These are phyloP conservation scores for Schwanniomyces pseudopolymorphus DNA, from an alignment of 805 yeast genomes.

Conservation along the genomic window DNA sequence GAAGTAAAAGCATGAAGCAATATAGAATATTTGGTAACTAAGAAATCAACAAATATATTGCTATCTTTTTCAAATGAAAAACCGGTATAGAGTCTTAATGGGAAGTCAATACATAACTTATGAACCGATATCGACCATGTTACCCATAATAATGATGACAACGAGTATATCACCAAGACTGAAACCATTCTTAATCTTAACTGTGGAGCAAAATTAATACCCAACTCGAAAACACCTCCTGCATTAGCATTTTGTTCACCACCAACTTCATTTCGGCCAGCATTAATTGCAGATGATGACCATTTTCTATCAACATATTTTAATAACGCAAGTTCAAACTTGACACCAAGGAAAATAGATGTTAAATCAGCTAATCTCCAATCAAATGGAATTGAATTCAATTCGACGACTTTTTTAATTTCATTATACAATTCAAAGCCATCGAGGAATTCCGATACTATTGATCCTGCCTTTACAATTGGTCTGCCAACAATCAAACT, in stretches of 20 bases:
- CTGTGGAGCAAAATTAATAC: conserved; percentile 2
- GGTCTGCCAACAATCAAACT: conserved; percentile 33
- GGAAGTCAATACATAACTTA: conserved; percentile 19
- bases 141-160: conserved; percentile 13
- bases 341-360: conserved; percentile 19
- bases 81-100: conserved; percentile 10
- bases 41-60: conserved; percentile 5
- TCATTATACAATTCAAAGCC: background rate
- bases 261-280: conserved; percentile 13
- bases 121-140: conserved; percentile 21
- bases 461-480: conserved; percentile 8
- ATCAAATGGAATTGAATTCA: conserved; percentile 8
- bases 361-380: conserved; percentile 20
- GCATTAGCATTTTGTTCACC: conserved; percentile 4
- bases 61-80: background rate
- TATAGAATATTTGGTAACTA: conserved; percentile 7
- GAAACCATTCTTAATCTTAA: conserved; percentile 2
- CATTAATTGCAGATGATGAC: background rate
- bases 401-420: background rate
- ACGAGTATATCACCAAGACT: background rate
- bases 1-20: conserved; percentile 16
- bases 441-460: conserved; percentile 1
- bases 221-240: conserved; percentile 4
- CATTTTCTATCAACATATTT: conserved; percentile 8
- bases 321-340: conserved; percentile 12